Percentiles rank a stretch among this genome's conserved stretches.
phyloP scores from a whole-genome alignment of 768 basidiomycete species.

The Mycena olivaceomarginata region DNA sequence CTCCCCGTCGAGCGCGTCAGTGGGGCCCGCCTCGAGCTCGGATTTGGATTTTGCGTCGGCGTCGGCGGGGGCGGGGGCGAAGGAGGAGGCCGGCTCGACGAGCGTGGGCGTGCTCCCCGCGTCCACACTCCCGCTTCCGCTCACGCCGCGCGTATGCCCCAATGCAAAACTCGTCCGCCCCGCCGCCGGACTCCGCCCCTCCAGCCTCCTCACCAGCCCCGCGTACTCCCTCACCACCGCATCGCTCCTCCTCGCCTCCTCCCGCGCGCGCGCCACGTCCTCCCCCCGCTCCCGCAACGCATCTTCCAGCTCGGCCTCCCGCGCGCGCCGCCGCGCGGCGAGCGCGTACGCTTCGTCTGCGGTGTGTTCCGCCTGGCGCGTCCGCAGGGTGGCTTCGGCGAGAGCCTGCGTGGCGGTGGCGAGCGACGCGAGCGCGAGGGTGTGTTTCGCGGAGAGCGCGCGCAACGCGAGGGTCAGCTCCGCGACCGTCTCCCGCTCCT shows the following conservation, averaged over 20 bases:
- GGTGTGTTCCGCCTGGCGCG: slow-evolving; percentile 67
- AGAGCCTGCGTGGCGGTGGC: slow-evolving; percentile 64
- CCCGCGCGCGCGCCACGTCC: slow-evolving; percentile 72
- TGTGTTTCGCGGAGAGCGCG: slow-evolving; percentile 80
- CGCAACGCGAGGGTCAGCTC: slow-evolving; percentile 83
- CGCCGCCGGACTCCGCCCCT: slow-evolving; percentile 60
- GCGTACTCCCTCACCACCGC: slow-evolving; percentile 84
- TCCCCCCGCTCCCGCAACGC: slow-evolving; percentile 71
- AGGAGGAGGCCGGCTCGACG: slow-evolving; percentile 9
- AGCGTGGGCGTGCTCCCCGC: slow-evolving; percentile 30
- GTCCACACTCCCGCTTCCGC: not conserved
- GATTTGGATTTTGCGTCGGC: too few species aligned
- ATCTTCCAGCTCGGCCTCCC: slow-evolving; percentile 69
- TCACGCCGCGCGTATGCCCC: not conserved
- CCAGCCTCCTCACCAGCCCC: slow-evolving; percentile 80
- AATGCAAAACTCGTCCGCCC: not conserved
- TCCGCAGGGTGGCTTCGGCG: slow-evolving; percentile 67
- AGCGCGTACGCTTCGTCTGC: slow-evolving; percentile 74
- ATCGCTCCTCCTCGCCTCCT: slow-evolving; percentile 77
- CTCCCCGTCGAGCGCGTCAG: not conserved
- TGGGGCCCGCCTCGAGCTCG: slow-evolving; percentile 20
- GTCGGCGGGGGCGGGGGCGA: not conserved
- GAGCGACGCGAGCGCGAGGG: slow-evolving; percentile 67
- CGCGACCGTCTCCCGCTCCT: slow-evolving; percentile 4
- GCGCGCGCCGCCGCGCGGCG: slow-evolving; percentile 70